A percentile compares a stretch with the other conserved stretches of the same genome.
These are phyloP conservation scores for Mortierella sp. DNA, from an alignment of 371 early-diverging fungal genomes.

Conservation along the genomic window DNA sequence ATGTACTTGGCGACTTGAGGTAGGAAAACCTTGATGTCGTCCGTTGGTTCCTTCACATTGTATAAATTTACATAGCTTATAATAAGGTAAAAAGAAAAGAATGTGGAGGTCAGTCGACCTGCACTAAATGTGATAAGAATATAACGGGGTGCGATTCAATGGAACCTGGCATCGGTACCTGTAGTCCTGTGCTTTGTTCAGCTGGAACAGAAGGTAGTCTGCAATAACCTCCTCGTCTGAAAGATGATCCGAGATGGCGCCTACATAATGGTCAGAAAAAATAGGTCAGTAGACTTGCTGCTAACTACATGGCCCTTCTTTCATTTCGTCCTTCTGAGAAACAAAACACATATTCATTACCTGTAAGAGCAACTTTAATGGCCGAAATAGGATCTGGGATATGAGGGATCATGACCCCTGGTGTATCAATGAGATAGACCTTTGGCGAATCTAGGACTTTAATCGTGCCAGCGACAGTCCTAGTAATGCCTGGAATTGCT, in stretches of 20 bases:
- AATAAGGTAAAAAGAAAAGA: background rate
- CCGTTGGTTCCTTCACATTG: slow-evolving; percentile 70
- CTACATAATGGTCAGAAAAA: slow-evolving; percentile 28
- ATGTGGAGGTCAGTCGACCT: too few species aligned
- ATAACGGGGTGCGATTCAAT: too few species aligned
- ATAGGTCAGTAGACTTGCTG: background rate
- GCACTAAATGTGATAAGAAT: too few species aligned
- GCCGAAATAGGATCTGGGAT: slow-evolving; percentile 81
- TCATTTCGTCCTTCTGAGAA: background rate
- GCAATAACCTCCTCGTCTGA: slow-evolving; percentile 85
- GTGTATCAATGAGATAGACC: slow-evolving; percentile 93
- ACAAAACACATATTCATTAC: too few species aligned
- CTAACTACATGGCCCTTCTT: background rate
- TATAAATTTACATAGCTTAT: slow-evolving; percentile 60
- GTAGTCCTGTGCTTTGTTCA: slow-evolving; percentile 70
- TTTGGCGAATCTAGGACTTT: slow-evolving; percentile 88
- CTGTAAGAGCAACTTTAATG: slow-evolving; percentile 86
- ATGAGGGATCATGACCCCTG: slow-evolving; percentile 90
- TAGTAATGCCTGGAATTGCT: slow-evolving; percentile 90
- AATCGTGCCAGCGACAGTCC: slow-evolving; percentile 82
- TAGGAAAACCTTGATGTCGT: slow-evolving; percentile 72
- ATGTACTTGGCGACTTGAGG: slow-evolving; percentile 74
- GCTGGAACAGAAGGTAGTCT: slow-evolving; percentile 87
- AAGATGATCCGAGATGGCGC: slow-evolving; percentile 89
- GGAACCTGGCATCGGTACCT: slow-evolving; percentile 52